Conservation (phyloP, 345 rosid species). For the Gossypium mustelinum region DNA sequence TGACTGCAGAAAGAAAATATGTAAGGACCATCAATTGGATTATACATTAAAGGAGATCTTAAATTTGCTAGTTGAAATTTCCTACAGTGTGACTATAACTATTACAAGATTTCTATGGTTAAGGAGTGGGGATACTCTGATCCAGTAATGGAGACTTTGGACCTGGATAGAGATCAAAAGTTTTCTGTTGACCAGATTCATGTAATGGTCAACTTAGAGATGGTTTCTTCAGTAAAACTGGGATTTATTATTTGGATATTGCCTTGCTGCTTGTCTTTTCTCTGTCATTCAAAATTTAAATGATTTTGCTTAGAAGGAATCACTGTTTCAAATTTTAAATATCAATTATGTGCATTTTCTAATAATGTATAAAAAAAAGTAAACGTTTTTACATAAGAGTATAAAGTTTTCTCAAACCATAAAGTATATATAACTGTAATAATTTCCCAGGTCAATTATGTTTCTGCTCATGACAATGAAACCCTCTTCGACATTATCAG, state of each 20-base stretch:
- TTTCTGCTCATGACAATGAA: slow-evolving; percentile 99
- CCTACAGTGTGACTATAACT: neutral
- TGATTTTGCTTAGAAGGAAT: too few species aligned
- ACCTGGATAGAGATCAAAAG: neutral
- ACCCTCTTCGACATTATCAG: slow-evolving; percentile 81
- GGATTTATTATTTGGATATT: neutral
- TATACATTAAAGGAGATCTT: neutral
- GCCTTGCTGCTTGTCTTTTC: neutral
- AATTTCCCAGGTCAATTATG: slow-evolving; percentile 65
- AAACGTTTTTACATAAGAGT: neutral
- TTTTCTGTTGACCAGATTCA: neutral
- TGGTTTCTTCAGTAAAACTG: neutral
- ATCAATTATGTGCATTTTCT: neutral
- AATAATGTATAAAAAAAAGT: neutral
- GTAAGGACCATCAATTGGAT: neutral
- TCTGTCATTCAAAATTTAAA: neutral
- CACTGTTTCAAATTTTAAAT: neutral
- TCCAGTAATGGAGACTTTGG: neutral
- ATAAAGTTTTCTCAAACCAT: neutral
- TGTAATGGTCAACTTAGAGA: neutral
- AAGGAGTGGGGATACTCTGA: neutral
- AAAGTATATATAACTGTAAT: neutral
- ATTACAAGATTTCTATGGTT: neutral
- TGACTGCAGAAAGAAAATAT: neutral
- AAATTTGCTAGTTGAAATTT: neutral